Conservation (phyloP, 352 stramenopile species). For the Phytophthora idaei region DNA sequence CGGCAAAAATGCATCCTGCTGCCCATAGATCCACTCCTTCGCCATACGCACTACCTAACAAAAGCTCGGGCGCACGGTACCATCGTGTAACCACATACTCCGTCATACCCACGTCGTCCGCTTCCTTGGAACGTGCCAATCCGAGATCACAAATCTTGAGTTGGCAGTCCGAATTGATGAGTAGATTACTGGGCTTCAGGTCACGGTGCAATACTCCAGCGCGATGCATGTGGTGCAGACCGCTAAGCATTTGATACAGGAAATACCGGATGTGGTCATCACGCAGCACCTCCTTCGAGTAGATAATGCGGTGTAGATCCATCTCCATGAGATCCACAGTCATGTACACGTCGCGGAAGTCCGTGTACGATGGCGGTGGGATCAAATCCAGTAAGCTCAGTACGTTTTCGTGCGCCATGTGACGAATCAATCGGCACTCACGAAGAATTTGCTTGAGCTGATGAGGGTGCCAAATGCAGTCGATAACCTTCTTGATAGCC, state of each 20-base stretch:
- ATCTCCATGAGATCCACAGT: conserved; percentile 93
- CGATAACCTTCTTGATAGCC: conserved; percentile 92
- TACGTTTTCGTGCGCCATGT: conserved; percentile 88
- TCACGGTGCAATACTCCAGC: conserved; percentile 86
- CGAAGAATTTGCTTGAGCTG: conserved; percentile 90
- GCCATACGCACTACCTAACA: conserved; percentile 85
- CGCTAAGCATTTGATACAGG: conserved; percentile 92
- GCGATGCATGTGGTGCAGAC: conserved; percentile 87
- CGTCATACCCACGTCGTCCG: conserved; percentile 90
- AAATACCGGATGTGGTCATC: conserved; percentile 95
- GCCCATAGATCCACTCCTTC: conserved; percentile 88
- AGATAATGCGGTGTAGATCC: conserved; percentile 93
- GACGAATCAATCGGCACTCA: conserved; percentile 84
- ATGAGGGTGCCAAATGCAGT: conserved; percentile 90
- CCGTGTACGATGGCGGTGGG: conserved; percentile 77
- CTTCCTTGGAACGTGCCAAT: conserved; percentile 88
- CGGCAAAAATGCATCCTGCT: conserved; percentile 87
- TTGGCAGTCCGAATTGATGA: conserved; percentile 94
- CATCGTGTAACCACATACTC: conserved; percentile 91
- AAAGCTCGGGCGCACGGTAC: conserved; percentile 87
- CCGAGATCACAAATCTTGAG: conserved; percentile 98
- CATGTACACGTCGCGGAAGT: conserved; percentile 92
- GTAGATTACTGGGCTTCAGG: conserved; percentile 87
- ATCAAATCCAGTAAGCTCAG: conserved; percentile 87
- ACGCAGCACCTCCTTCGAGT: conserved; percentile 91